Evolutionary conservation across 1,139 yeast genomes (phyloP), one percentile per base, ranked within the genome.

Genomic region (Yamadazyma oceani): DNA sequence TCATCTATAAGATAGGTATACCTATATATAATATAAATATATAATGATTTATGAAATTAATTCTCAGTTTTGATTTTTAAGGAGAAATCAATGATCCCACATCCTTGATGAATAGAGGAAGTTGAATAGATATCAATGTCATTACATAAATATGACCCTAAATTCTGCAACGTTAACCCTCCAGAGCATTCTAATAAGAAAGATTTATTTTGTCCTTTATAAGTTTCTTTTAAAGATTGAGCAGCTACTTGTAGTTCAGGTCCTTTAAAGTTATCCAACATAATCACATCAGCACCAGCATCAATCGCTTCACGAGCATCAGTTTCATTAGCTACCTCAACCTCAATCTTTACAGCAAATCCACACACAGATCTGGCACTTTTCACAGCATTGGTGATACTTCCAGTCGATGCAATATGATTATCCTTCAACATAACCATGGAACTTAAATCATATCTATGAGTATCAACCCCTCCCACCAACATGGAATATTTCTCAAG

Each of bases 341-440:
- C 97, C 60, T 90, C 97, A 38, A 92, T 84, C 62, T 92, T 92
- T 33, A 85, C 74, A 2, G 96, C 79, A 63, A 90, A 90, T 3
- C 97, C 97, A 54, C 90, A 87, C 1, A 84, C 95, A 11, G 71
- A 65, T 40, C 87, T 75, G 2, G 97, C 97, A 41, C 75, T 73
- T 34, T 66, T 53, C 4, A 92, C 92, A 1, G 97, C 97, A 35
- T 75, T 67, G 7, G 95, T 85, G 49, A 90, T 90, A 29, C 95
- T 86, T 0, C 97, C 97, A 2, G 94, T 86, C 7, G 96, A 83
- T 77, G 92, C 84, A 36, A 90, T 77, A 57, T 92, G 97, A 62
- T 90, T 90, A 56, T 90, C 97, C 60, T 90, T 90, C 51, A 90
- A 76, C 97, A 90, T 90, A 3, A 90, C 94, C 97, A 90, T 90